Evolutionary conservation across 2,329 filamentous ascomycete species (phyloP), one percentile per base, ranked within the genome.

Genomic region (Trichoderma asperellum): DNA sequence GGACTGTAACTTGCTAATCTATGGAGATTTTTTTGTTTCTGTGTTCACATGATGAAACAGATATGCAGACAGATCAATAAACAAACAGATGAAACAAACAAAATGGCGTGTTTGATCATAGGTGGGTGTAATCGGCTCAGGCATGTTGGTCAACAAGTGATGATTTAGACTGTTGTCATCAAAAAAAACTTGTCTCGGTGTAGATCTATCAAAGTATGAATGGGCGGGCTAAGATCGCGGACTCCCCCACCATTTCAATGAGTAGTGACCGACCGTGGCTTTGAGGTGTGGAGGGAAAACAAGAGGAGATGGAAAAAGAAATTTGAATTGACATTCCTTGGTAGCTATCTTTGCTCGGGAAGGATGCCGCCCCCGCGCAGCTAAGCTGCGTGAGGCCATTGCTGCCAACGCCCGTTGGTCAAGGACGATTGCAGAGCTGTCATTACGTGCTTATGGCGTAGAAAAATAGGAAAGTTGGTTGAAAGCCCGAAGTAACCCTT

Each of bases 361-460:
- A 49, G 43, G 29, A 53, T 35, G 60, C 21, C 49, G 61, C 61
- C 61, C 52, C 21, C 35, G 52, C 61, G 49, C 61, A 53, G 24
- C 61, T 56, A 35, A 43, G 61, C 35, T 27, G 49, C 35, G 47
- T 16, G 7, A 43, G 18, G 6, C 16, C 40, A 18, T 43, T 43
- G 16, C 16, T 43, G 40, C 34, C 11, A 55, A 24, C 29, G 61
- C 47, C 18, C 29, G 35, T 24, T 32, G 53, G 53, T 12, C 8
- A 32, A 29, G 14, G n/a, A 34, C 8, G 24, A 49, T 12, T 49
- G 24, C 34, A n/a, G 24, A 29, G 21, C 61, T 32, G 35, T 64
- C 49, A 64, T 55, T 43, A 56, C 24, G 52, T 64, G 61, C 61
- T 56, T 43, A 64, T 64, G 61, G 61, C 61, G 61, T 55, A 11